Percentiles rank a stretch among this genome's conserved stretches.
Conservation (phyloP, 2,329 filamentous ascomycete species). For the Aureobasidium melanogenum region DNA sequence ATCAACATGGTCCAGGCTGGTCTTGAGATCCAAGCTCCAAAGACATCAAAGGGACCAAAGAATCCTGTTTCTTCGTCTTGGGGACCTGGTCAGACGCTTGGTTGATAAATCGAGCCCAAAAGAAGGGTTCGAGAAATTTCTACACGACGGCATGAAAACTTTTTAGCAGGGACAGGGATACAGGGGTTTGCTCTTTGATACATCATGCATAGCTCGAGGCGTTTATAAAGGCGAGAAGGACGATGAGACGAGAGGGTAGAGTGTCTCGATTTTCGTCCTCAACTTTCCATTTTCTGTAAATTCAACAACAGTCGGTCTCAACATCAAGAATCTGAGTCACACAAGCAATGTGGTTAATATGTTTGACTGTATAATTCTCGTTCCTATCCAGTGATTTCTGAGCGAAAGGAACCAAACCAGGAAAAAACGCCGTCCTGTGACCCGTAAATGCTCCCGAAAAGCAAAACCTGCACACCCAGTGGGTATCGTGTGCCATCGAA, state of each 20-base stretch:
- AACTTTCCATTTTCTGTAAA: neutral
- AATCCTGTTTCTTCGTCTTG: neutral
- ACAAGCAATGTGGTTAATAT: neutral
- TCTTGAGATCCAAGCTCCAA: slow-evolving; percentile 45
- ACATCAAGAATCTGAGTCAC: too few species aligned
- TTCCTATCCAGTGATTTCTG: neutral
- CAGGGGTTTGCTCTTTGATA: neutral
- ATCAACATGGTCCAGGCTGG: slow-evolving; percentile 69
- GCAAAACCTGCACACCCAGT: neutral
- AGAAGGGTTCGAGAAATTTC: neutral
- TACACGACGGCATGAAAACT: neutral
- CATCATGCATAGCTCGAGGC: slow-evolving; percentile 8
- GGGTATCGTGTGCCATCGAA: neutral
- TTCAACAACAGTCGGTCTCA: too few species aligned
- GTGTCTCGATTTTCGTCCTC: neutral
- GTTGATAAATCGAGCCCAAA: neutral
- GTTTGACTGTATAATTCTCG: neutral
- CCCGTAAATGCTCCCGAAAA: neutral
- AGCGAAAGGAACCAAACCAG: neutral
- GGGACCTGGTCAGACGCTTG: slow-evolving; percentile 3
- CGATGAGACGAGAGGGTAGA: neutral
- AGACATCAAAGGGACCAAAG: slow-evolving; percentile 7
- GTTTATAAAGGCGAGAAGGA: neutral
- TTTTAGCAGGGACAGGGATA: neutral
- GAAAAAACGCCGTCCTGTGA: neutral